These are phyloP conservation scores for Boletus edulis DNA, from an alignment of 768 basidiomycete genomes.

Conservation along the genomic window DNA sequence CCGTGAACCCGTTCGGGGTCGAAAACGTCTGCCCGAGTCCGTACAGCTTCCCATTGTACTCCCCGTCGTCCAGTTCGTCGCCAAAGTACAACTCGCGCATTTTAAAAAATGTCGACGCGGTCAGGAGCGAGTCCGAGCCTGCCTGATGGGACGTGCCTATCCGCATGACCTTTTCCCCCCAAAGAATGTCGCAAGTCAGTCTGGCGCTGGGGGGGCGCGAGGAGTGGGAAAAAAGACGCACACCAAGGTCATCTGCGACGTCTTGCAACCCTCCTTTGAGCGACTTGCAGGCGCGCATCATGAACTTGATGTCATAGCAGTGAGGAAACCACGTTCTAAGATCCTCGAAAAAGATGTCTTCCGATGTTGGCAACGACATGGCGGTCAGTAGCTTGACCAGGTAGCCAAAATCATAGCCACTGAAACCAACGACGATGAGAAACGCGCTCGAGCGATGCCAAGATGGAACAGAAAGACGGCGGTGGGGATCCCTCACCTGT, in stretches of 20 bases:
- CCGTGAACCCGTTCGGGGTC: conserved; percentile 61
- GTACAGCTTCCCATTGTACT: conserved; percentile 82
- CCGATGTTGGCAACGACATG: conserved; percentile 81
- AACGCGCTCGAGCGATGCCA: background rate
- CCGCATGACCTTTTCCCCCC: conserved; percentile 63
- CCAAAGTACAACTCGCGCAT: conserved; percentile 92
- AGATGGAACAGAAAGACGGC: background rate
- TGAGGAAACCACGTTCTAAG: conserved; percentile 92
- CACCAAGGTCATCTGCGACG: conserved; percentile 93
- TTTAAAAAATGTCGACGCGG: conserved; percentile 93
- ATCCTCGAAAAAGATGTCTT: conserved; percentile 87
- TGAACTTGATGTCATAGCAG: conserved; percentile 96
- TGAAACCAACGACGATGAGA: conserved; percentile 29
- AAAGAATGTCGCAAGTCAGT: background rate
- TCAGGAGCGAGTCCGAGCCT: conserved; percentile 94
- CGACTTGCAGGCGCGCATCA: conserved; percentile 84
- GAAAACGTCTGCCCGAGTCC: conserved; percentile 81
- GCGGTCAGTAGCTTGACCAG: conserved; percentile 91
- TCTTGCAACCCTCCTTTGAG: conserved; percentile 90
- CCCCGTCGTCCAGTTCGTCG: conserved; percentile 79
- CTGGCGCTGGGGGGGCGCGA: background rate
- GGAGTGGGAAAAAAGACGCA: conserved; percentile 38
- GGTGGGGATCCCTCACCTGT: conserved; percentile 62
- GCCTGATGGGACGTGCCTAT: conserved; percentile 94
- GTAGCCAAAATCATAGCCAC: conserved; percentile 99